phyloP scores from a whole-genome alignment of 2,329 filamentous ascomycete genomes.

The Chrysosporium queenslandicum region DNA sequence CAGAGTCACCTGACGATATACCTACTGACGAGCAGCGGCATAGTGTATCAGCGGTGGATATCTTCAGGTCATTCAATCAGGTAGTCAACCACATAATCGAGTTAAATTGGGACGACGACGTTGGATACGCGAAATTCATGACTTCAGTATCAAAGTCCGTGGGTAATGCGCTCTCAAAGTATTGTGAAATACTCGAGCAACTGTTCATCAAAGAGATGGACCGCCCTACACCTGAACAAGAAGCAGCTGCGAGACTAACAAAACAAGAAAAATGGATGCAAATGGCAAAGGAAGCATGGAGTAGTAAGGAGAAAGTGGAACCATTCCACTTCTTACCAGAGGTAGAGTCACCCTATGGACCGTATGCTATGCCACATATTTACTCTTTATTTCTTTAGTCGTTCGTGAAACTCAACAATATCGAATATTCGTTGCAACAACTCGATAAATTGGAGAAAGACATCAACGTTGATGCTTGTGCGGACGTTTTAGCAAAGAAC shows the following conservation, averaged over 20 bases:
- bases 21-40: conserved; percentile 74
- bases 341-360: conserved; percentile 39
- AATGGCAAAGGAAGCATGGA: conserved; percentile 87
- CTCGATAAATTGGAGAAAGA: conserved; percentile 80
- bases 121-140: conserved; percentile 96
- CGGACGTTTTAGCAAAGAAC: conserved; percentile 64
- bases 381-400: conserved; percentile 47
- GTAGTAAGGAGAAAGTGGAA: conserved; percentile 81
- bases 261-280: conserved; percentile 89
- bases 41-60: conserved; percentile 84
- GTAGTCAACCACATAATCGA: conserved; percentile 76
- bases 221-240: conserved; percentile 74
- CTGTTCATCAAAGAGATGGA: conserved; percentile 90
- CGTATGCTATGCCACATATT: neutral
- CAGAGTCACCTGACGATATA: conserved; percentile 51
- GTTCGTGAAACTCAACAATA: conserved; percentile 94
- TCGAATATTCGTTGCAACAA: conserved; percentile 87
- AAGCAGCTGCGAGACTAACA: conserved; percentile 64
- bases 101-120: conserved; percentile 84
- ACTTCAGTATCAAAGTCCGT: conserved; percentile 80
- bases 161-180: conserved; percentile 68
- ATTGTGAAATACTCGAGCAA: conserved; percentile 83
- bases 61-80: conserved; percentile 89
- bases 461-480: conserved; percentile 86
- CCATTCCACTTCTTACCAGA: conserved; percentile 95